A percentile compares a stretch with the other conserved stretches of the same genome.
Conservation (phyloP, 1,284 basidiomycete genomes). For the Stereum hirsutum region DNA sequence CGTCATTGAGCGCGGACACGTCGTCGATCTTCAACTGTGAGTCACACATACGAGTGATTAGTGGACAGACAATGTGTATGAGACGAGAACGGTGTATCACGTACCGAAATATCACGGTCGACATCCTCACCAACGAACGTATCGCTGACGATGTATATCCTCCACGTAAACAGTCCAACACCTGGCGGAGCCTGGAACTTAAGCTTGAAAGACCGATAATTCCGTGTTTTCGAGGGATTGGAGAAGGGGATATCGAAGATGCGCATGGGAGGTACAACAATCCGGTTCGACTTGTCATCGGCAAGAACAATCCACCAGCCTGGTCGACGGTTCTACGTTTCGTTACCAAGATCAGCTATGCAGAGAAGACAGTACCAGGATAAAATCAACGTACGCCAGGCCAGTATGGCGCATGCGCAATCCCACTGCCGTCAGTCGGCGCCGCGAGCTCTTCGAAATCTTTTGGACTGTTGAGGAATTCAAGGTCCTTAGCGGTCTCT, state of each 20-base stretch:
- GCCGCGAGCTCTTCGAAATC: conserved; percentile 50
- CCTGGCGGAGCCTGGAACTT: conserved; percentile 93
- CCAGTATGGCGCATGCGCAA: conserved; percentile 89
- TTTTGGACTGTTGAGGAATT: conserved; percentile 56
- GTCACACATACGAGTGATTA: neutral
- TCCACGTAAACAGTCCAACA: conserved; percentile 85
- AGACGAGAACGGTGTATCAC: conserved; percentile 16
- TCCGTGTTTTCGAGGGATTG: conserved; percentile 43
- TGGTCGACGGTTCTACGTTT: conserved; percentile 66
- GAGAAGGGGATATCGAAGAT: conserved; percentile 76
- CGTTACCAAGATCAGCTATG: neutral
- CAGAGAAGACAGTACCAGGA: neutral
- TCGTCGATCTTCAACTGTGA: conserved; percentile 81
- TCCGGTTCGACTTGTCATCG: conserved; percentile 83
- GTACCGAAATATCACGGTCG: conserved; percentile 61
- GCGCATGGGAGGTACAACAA: conserved; percentile 87
- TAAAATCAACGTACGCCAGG: conserved; percentile 56
- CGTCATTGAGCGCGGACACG: conserved; percentile 42
- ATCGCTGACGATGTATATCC: conserved; percentile 79
- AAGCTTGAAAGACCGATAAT: conserved; percentile 79
- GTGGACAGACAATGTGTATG: neutral
- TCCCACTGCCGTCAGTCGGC: conserved; percentile 37
- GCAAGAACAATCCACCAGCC: conserved; percentile 90
- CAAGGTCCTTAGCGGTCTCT: conserved; percentile 55
- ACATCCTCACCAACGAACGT: conserved; percentile 83